A percentile compares a stretch with the other conserved stretches of the same genome.
Evolutionary conservation across 306 rosid genomes (phyloP).

Genomic region (Arachis hypogaea): DNA sequence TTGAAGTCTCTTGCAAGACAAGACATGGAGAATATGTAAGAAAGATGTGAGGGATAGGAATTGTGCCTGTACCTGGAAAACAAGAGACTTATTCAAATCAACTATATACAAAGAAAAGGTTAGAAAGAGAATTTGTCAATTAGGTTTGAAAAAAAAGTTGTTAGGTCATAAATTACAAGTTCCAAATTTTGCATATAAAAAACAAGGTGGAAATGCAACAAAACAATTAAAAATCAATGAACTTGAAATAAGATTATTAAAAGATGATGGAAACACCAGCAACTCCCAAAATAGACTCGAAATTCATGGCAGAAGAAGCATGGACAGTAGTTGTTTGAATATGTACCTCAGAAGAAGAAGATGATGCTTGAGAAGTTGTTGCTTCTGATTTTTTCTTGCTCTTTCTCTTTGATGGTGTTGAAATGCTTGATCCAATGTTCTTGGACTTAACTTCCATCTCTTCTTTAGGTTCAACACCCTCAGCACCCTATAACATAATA

Average conservation of each 20-base stretch:
- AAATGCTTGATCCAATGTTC: conserved; percentile 71
- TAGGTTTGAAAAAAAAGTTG: not conserved
- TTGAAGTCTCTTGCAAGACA: conserved; percentile 4
- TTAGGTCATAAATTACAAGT: not conserved
- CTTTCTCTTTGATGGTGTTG: conserved; percentile 73
- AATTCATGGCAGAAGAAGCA: conserved; percentile 56
- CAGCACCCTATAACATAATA: conserved; percentile 55
- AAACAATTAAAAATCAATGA: too few species aligned
- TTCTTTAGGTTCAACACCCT: conserved; percentile 47
- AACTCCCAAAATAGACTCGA: conserved; percentile 68
- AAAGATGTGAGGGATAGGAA: not conserved
- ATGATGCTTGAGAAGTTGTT: conserved; percentile 55
- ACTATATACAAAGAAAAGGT: not conserved
- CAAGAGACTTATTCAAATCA: conserved; percentile 84
- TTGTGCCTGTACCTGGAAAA: conserved; percentile 72
- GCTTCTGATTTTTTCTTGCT: conserved; percentile 81
- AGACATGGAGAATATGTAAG: not conserved
- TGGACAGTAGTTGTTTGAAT: conserved; percentile 40
- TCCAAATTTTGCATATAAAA: not conserved
- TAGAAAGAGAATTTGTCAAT: not conserved
- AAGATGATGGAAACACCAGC: conserved; percentile 74
- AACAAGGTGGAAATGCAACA: not conserved
- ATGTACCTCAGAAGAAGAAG: conserved; percentile 48
- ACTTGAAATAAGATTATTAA: too few species aligned
- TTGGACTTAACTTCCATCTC: conserved; percentile 78